Evolutionary conservation across 441 rosid species (phyloP), one percentile per base, ranked within the genome.

Genomic region (Manihot esculenta): DNA sequence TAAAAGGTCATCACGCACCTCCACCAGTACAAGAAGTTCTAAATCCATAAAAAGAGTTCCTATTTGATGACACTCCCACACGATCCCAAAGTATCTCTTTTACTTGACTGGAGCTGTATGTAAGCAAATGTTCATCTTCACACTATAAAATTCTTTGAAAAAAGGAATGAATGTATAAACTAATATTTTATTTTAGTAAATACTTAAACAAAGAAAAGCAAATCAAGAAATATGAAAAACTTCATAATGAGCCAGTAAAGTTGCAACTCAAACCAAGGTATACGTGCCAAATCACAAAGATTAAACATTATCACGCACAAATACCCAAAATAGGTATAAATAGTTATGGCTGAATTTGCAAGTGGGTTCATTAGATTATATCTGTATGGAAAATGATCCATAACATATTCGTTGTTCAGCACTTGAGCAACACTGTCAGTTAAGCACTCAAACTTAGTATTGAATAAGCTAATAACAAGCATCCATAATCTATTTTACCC

Each of bases 1-100:
- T 27, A 62, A 73, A 71, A 30, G 78, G 65, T 63, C 30, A 49
- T 72, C 23, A 81, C 87, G 65, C 85, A 92, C 97, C 96, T 83
- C 81, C 49, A 2, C 76, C 70, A 72, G 89, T 80, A 81, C 93
- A 92, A 81, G 78, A 89, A 24, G 88, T 79, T 83, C 86, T 82
- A 89, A 80, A 84, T 81, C 88, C 88, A 83, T 79, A 75, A 67
- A 69, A 62, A 58, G 81, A 72, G 74, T 80, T 84, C 84, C 76
- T 85, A 92, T 66, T 71, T 30, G 84, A 77, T 13, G 89, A 79
- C 61, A 82, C 66, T 56, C 82, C 81, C 75, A 77, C 78, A 77
- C 42, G 80, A 82, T 62, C 74, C 76, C 69, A 76, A 68, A 74
- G 62, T 80, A 80, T 80, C 62, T 71, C 73, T 76, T 79, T 78